These are phyloP conservation scores for Salix udensis DNA, from an alignment of 345 rosid genomes.

Conservation along the genomic window DNA sequence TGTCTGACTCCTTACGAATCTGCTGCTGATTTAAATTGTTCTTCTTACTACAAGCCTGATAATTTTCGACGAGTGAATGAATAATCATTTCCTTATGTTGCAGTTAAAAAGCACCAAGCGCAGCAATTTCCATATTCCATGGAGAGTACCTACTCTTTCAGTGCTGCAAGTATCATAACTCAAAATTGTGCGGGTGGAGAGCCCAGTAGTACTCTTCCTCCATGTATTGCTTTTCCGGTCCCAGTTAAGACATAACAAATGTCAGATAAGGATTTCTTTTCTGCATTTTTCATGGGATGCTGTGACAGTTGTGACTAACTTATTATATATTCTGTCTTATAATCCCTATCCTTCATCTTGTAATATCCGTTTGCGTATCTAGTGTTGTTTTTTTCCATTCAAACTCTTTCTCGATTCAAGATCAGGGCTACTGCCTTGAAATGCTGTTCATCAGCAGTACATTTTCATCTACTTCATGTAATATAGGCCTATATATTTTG, in stretches of 20 bases:
- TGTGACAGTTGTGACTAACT: background rate
- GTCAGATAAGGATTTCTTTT: slow-evolving; percentile 16
- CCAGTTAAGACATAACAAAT: slow-evolving; percentile 15
- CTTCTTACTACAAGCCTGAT: background rate
- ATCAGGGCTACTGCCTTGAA: too few relatives aligned
- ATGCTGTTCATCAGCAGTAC: too few relatives aligned
- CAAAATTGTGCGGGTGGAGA: slow-evolving; percentile 13
- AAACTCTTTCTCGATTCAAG: too few relatives aligned
- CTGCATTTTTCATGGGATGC: background rate
- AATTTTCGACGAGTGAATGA: background rate
- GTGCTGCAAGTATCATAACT: slow-evolving; percentile 5
- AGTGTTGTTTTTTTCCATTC: background rate
- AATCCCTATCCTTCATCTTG: background rate
- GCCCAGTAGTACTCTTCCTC: background rate
- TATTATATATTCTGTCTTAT: background rate
- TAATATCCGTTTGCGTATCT: background rate
- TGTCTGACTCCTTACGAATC: background rate
- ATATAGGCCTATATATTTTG: too few relatives aligned
- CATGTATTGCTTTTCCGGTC: slow-evolving; percentile 1
- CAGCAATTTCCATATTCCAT: background rate
- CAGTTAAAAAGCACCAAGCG: slow-evolving; percentile 17
- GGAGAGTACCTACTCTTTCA: slow-evolving; percentile 8
- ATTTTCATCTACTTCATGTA: too few relatives aligned
- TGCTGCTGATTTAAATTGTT: background rate
- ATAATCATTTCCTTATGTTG: background rate